Percentiles rank a stretch among this genome's conserved stretches.
Conservation (phyloP, 805 yeast genomes). For the Wickerhamiella slavikovae region DNA sequence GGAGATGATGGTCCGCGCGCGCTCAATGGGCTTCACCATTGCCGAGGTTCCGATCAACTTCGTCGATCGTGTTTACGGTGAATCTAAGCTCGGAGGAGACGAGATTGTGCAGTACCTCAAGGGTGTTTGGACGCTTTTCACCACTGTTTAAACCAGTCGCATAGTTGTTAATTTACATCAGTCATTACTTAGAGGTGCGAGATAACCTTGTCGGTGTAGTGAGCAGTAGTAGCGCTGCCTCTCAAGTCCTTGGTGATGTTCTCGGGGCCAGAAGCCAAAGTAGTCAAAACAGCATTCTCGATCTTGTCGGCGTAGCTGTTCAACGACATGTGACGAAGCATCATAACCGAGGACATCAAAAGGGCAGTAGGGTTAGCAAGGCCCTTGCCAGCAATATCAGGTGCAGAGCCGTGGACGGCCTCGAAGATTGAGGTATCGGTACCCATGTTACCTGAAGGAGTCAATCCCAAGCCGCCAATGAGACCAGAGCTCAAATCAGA, state of each 20-base stretch:
- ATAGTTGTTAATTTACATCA: not conserved
- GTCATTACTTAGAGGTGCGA: slow-evolving; percentile 30
- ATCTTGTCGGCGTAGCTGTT: slow-evolving; percentile 62
- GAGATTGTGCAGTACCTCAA: slow-evolving; percentile 59
- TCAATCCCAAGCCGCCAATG: slow-evolving; percentile 96
- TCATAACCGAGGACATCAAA: slow-evolving; percentile 89
- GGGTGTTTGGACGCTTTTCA: slow-evolving; percentile 55
- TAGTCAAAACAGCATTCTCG: slow-evolving; percentile 63
- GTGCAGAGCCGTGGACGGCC: slow-evolving; percentile 99
- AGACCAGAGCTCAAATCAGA: slow-evolving; percentile 95
- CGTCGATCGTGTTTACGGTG: slow-evolving; percentile 64
- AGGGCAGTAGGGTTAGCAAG: slow-evolving; percentile 98
- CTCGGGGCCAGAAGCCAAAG: slow-evolving; percentile 89
- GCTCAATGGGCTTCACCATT: slow-evolving; percentile 47
- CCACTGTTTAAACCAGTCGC: slow-evolving; percentile 26
- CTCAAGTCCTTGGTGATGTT: slow-evolving; percentile 93
- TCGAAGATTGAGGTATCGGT: slow-evolving; percentile 93
- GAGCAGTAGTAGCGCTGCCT: slow-evolving; percentile 75
- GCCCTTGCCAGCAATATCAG: slow-evolving; percentile 98
- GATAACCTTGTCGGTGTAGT: slow-evolving; percentile 85
- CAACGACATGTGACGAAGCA: slow-evolving; percentile 97
- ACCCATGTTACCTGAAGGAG: slow-evolving; percentile 99
- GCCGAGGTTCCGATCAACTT: slow-evolving; percentile 66
- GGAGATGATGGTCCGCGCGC: slow-evolving; percentile 77
- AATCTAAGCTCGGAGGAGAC: slow-evolving; percentile 59